These are phyloP conservation scores for Gossypium schwendimanii DNA, from an alignment of 441 rosid genomes.

Conservation along the genomic window DNA sequence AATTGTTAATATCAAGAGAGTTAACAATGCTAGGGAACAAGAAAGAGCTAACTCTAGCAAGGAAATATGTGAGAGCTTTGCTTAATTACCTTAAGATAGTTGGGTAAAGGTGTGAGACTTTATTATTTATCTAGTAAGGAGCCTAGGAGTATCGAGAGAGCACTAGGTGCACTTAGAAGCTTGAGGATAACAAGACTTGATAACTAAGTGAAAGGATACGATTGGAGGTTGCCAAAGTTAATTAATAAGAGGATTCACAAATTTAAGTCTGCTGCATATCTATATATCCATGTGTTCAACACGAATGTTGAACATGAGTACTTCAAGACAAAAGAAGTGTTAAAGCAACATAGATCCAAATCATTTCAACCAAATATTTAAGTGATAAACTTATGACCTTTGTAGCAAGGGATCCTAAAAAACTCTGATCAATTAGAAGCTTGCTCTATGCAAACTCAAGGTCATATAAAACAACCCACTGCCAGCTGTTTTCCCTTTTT, in stretches of 20 bases:
- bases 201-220: background rate
- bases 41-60: too few relatives aligned
- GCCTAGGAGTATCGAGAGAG: too few relatives aligned
- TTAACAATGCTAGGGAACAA: too few relatives aligned
- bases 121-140: too few relatives aligned
- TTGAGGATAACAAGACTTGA: too few relatives aligned
- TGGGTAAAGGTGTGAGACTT: too few relatives aligned
- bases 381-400: background rate
- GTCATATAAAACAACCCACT: background rate
- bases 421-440: slow-evolving; percentile 7
- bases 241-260: too few relatives aligned
- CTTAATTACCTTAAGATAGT: too few relatives aligned
- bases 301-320: background rate
- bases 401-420: background rate
- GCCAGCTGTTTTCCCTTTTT: background rate
- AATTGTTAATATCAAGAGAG: too few relatives aligned
- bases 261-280: background rate
- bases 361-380: background rate
- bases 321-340: background rate
- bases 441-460: slow-evolving; percentile 5
- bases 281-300: background rate
- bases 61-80: too few relatives aligned
- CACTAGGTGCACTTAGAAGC: too few relatives aligned
- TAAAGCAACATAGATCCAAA: background rate
- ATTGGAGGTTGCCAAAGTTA: background rate